Evolutionary conservation across 345 rosid species (phyloP).

Genomic region (Citropsis articulata): DNA sequence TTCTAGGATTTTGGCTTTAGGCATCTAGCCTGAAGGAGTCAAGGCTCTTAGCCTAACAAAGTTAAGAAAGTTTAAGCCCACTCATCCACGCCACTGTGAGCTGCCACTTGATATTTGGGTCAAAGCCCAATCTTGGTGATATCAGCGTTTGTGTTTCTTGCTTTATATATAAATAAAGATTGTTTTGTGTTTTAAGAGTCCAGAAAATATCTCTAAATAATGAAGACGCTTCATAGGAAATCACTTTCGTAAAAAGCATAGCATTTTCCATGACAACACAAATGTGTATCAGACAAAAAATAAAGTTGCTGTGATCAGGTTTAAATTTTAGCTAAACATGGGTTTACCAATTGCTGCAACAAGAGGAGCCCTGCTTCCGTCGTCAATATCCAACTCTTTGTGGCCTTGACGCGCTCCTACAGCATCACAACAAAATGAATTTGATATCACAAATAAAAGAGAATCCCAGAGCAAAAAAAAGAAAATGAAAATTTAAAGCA

Average conservation of each 20-base stretch:
- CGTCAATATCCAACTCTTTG: not conserved
- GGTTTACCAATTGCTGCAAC: not conserved
- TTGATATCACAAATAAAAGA: not conserved
- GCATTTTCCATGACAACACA: not conserved
- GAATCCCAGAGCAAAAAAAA: no score
- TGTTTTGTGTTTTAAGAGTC: no score
- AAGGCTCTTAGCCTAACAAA: no score
- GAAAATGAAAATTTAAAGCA: not conserved
- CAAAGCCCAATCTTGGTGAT: not conserved
- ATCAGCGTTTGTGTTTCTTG: not conserved
- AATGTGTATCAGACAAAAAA: not conserved
- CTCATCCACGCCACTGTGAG: no score
- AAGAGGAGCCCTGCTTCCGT: not conserved
- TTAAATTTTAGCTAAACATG: not conserved
- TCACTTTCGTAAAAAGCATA: not conserved
- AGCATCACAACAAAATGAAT: not conserved
- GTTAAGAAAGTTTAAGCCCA: not conserved
- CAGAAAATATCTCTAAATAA: no score
- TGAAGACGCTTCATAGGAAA: no score
- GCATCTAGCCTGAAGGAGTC: no score
- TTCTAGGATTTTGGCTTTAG: no score
- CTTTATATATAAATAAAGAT: no score
- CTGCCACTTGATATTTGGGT: not conserved
- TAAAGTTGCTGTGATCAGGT: not conserved
- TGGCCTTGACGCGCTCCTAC: not conserved